Percentiles rank a stretch among this genome's conserved stretches.
phyloP scores from a whole-genome alignment of 495 filamentous ascomycete species.

The Aspergillus leporis region DNA sequence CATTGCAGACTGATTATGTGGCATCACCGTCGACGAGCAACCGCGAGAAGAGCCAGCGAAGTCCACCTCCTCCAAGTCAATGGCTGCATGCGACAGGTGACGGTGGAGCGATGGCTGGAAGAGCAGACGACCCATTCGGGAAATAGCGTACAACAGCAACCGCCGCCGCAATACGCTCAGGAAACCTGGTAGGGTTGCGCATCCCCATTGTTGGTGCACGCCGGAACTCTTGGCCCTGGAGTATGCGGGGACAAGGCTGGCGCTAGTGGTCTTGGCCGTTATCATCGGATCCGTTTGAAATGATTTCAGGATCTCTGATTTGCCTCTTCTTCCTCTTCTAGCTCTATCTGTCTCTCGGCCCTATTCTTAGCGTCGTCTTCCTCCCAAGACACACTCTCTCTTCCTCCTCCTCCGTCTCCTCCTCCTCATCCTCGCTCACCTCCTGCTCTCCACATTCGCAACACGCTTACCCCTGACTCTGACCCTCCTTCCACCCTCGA shows the following conservation, averaged over 20 bases:
- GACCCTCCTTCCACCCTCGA: neutral
- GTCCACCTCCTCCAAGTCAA: conserved; percentile 13
- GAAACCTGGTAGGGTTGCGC: conserved; percentile 34
- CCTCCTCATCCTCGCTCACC: neutral
- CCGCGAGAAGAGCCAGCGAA: conserved; percentile 18
- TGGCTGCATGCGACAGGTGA: conserved; percentile 21
- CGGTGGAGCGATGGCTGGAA: conserved; percentile 34
- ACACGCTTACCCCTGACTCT: too few species aligned
- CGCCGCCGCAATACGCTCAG: conserved; percentile 20
- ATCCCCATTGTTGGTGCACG: conserved; percentile 9
- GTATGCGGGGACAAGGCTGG: conserved; percentile 34
- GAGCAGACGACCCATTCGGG: conserved; percentile 23
- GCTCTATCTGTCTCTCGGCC: conserved; percentile 23
- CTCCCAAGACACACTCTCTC: neutral
- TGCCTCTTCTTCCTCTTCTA: neutral
- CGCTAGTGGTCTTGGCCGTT: conserved; percentile 19
- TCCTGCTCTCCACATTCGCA: neutral
- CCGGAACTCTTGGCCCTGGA: conserved; percentile 24
- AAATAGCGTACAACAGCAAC: conserved; percentile 10
- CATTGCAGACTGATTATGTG: conserved; percentile 29
- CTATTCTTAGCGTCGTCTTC: conserved; percentile 8
- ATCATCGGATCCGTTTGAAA: conserved; percentile 2
- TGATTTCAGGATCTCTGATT: neutral
- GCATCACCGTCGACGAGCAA: conserved; percentile 25
- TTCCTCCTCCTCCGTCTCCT: neutral